Evolutionary conservation across 768 basidiomycete species (phyloP), one percentile per base, ranked within the genome.

Genomic region (Tephrocybe rancida): DNA sequence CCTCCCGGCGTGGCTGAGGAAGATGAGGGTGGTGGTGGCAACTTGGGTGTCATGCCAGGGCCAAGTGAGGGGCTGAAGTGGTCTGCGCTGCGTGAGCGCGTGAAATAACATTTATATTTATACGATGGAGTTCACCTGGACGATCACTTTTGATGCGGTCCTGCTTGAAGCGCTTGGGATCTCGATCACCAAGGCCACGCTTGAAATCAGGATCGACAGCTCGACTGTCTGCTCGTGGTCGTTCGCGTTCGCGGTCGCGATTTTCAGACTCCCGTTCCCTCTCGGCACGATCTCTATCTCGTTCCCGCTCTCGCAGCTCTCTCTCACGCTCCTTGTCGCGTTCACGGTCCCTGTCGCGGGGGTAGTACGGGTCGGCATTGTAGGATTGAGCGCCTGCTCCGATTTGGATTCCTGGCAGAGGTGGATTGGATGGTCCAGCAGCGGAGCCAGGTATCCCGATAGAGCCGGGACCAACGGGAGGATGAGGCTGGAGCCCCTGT

Each of bases 111-210:
- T 37, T 9, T 37, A 37, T 9, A 37, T 13, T 6, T 37, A 16
- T n/a, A 62, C 30, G 30, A 6, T 32, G 30, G 16, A 37, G 35
- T 49, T 38, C 50, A 71, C 70, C 70, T 60, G 67, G 66, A 45
- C 73, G 63, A 61, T 71, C 72, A 48, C 57, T 64, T 61, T 84
- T 73, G 51, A 67, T 69, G 29, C 68, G 64, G 27, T 70, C 70
- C 14, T 63, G 77, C 65, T 86, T 87, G 55, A 82, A 72, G 46
- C 86, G 76, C 67, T 87, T 87, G 14, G 80, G 70, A 55, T 88
- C 86, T 37, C 85, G 72, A 55, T 79, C 76, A 52, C 75, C 54
- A 5, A 76, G 69, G n/a, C 79, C 79, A 22, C 70, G 61, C 25
- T 67, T 71, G 21, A 67, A 61, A 39, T 69, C 60, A 29, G 57